Base-by-base conservation (phyloP, 176 grass and related monocot genomes). In the Triticum turgidum region DNA sequence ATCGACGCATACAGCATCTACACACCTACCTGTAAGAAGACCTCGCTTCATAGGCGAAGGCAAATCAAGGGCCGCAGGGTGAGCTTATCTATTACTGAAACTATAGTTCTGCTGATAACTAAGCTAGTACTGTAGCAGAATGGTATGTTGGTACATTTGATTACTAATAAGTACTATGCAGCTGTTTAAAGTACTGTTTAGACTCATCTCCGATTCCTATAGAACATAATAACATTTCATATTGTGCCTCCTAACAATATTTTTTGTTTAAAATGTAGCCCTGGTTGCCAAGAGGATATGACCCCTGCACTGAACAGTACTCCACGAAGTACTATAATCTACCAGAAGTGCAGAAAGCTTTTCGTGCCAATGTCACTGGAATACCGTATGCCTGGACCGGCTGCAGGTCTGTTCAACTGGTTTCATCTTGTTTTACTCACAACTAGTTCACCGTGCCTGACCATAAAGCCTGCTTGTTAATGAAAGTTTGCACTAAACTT, bases 1-100 rank as follows among this genome's bases (percentile, higher is more conserved):
- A 98, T 98, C 33, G 96, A 98, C 61, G 63, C 90, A 13, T 98
- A 94, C 82, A 98, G 96, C 88, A 95, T 98, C 56, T 98, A 93
- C 44, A 93, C 88, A 0, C 88, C 91, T 68, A 90, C 85, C 61
- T 93, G 91, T 69, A 88, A 91, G 21, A 90, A 93, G 85, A 59
- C 64, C 54, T 87, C 84, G 3, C 21, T 86, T 30, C 69, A 38
- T 72, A 90, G 69, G 37, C 76, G 85, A 17, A 93, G 82, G 52
- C 72, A 22, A 18, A 86, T 90, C 63, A 90, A 61, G 68, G 86
- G 85, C 9, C 30, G 4, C 11, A 84, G 11, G 87, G 89, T 94
- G 67, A 86, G 85, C 51, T 63, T 34, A 74, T 37, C 6, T 8
- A 61, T 45, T 59, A 38, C 1, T 0, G 73, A 22, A 69, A 61